Evolutionary conservation across 768 basidiomycete species (phyloP).

Genomic region (Hypholoma sublateritium): DNA sequence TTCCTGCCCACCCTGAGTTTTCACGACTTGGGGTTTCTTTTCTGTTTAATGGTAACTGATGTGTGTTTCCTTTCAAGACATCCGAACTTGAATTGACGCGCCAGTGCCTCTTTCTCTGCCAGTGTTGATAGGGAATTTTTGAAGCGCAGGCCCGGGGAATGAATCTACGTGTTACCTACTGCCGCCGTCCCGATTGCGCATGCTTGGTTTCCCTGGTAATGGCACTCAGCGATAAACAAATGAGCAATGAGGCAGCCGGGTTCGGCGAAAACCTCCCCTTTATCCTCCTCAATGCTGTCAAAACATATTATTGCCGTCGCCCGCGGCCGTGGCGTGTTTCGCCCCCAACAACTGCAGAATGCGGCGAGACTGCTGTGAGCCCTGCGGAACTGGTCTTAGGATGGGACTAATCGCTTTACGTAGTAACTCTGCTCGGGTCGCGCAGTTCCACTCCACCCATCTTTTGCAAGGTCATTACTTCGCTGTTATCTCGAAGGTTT

Average conservation of each 20-base stretch:
- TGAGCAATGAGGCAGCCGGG: conserved; percentile 16
- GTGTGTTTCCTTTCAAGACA: too few species aligned
- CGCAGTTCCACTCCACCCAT: conserved; percentile 70
- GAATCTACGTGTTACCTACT: too few species aligned
- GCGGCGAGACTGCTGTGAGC: conserved; percentile 24
- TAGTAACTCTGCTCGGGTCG: conserved; percentile 44
- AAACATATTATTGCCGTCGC: conserved; percentile 67
- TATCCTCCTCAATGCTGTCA: conserved; percentile 55
- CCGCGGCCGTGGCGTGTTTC: conserved; percentile 53
- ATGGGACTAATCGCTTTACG: conserved; percentile 32
- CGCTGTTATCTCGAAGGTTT: too few species aligned
- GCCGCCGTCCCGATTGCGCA: neutral
- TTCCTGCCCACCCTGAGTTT: too few species aligned
- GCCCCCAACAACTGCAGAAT: conserved; percentile 31
- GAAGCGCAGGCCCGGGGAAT: too few species aligned
- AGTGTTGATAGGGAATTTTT: too few species aligned
- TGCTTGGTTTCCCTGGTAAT: neutral
- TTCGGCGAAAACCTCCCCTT: conserved; percentile 3
- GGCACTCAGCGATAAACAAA: conserved; percentile 16
- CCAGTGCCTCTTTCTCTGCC: too few species aligned
- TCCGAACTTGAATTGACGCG: too few species aligned
- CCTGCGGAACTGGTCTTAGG: conserved; percentile 2
- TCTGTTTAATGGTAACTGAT: too few species aligned
- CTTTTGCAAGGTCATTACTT: conserved; percentile 63
- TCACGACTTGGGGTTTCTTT: too few species aligned